phyloP scores from a whole-genome alignment of 345 rosid genomes.

The Salix exigua region DNA sequence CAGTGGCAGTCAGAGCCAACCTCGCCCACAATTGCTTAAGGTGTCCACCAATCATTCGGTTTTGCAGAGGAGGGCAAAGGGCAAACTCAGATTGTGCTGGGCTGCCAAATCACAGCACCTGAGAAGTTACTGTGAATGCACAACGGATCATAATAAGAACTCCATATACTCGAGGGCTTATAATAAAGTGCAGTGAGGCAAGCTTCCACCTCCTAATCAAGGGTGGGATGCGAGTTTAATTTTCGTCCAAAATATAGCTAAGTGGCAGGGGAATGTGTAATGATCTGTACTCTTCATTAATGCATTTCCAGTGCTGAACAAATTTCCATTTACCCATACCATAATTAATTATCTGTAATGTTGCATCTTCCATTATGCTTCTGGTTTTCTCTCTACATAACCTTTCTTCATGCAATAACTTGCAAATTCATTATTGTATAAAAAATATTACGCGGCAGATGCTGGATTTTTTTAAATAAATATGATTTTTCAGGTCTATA shows the following conservation, averaged over 20 bases:
- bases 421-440: no score
- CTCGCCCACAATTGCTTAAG: conserved; percentile 49
- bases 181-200: not conserved
- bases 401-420: no score
- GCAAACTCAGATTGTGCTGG: conserved; percentile 34
- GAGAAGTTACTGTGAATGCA: not conserved
- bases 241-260: not conserved
- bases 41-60: conserved; percentile 26
- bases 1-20: conserved; percentile 36
- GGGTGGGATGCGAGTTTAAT: not conserved
- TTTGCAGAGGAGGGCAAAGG: conserved; percentile 50
- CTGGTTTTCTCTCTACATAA: no score
- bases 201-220: not conserved
- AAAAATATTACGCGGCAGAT: no score
- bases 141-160: not conserved
- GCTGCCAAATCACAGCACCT: not conserved
- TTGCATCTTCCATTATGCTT: no score
- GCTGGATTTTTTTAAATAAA: no score
- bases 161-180: not conserved
- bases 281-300: not conserved
- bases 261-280: not conserved
- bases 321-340: not conserved
- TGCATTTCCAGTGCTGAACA: not conserved
- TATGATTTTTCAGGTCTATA: no score
- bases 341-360: no score